Conservation (phyloP, 2,329 filamentous ascomycete species). For the Fusarium oligoseptatum region DNA sequence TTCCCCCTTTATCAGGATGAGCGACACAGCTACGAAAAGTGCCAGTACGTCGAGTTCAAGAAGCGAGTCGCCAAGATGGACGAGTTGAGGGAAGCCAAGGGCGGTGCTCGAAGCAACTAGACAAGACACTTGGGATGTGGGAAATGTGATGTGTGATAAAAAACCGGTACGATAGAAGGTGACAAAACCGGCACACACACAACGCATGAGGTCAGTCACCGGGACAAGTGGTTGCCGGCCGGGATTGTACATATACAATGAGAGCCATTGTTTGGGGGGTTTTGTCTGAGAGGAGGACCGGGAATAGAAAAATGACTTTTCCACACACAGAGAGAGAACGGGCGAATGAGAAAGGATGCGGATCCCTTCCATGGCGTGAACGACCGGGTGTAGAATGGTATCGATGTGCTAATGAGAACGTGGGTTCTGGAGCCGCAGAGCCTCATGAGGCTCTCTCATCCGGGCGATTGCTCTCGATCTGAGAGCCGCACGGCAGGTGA, state of each 20-base stretch:
- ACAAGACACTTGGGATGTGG: too few species aligned
- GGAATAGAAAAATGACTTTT: conserved; percentile 45
- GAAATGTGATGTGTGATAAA: not conserved
- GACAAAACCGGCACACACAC: conserved; percentile 12
- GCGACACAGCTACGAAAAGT: conserved; percentile 98
- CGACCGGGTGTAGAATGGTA: conserved; percentile 29
- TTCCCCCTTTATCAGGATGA: conserved; percentile 74
- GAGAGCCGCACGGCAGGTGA: conserved; percentile 41
- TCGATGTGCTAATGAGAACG: conserved; percentile 45
- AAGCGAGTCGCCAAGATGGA: conserved; percentile 99
- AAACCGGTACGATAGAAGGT: not conserved
- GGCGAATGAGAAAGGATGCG: conserved; percentile 24
- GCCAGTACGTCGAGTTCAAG: conserved; percentile 99
- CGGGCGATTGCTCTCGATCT: not conserved
- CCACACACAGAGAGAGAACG: conserved; percentile 23
- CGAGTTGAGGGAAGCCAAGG: conserved; percentile 89
- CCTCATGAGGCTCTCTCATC: conserved; percentile 33
- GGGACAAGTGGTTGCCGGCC: conserved; percentile 33
- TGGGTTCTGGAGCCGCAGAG: conserved; percentile 27
- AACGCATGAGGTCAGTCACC: conserved; percentile 5
- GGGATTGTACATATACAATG: conserved; percentile 51
- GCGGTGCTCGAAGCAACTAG: conserved; percentile 86
- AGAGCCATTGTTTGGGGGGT: conserved; percentile 25
- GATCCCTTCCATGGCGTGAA: conserved; percentile 35
- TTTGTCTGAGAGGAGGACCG: conserved; percentile 40